Percentiles rank a stretch among this genome's conserved stretches.
phyloP scores from a whole-genome alignment of 768 basidiomycete genomes.

The Boletus pseudo-olivaceus region DNA sequence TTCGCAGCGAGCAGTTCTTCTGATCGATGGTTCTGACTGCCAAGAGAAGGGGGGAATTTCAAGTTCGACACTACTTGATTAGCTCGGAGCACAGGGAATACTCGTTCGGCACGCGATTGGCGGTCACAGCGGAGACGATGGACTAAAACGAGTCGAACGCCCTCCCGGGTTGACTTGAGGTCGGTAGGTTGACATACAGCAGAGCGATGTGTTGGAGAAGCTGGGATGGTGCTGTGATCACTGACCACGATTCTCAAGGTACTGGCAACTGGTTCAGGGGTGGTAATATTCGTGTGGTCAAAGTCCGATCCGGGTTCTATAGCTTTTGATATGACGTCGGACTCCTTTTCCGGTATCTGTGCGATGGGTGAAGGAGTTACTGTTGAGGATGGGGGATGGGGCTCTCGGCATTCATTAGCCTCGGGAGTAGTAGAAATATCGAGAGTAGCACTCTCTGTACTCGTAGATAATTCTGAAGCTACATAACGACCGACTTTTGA shows the following conservation, averaged over 20 bases:
- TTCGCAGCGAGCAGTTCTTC: conserved; percentile 44
- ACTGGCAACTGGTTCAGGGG: conserved; percentile 8
- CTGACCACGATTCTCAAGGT: conserved; percentile 29
- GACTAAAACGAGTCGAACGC: conserved; percentile 60
- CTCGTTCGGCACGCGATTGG: conserved; percentile 59
- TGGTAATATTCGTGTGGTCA: conserved; percentile 4
- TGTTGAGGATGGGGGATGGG: conserved; percentile 11
- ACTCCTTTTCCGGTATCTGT: conserved; percentile 15
- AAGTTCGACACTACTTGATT: conserved; percentile 48
- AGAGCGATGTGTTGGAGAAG: conserved; percentile 5
- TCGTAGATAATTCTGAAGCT: conserved; percentile 3
- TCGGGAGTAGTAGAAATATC: conserved; percentile 6
- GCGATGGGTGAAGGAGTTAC: conserved; percentile 9
- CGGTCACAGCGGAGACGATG: conserved; percentile 56
- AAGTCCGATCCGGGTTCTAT: conserved; percentile 5
- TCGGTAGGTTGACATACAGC: conserved; percentile 14
- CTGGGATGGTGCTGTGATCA: conserved; percentile 22
- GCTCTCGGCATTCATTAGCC: conserved; percentile 3
- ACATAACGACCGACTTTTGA: conserved; percentile 3
- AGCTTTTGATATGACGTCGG: conserved; percentile 10
- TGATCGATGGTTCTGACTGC: conserved; percentile 44
- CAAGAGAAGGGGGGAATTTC: conserved; percentile 25
- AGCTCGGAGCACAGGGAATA: conserved; percentile 59
- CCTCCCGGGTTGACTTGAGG: conserved; percentile 49
- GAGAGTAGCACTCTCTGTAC: conserved; percentile 10